Base-by-base conservation (phyloP, 2,329 filamentous ascomycete species). In the Xylariales sp. region DNA sequence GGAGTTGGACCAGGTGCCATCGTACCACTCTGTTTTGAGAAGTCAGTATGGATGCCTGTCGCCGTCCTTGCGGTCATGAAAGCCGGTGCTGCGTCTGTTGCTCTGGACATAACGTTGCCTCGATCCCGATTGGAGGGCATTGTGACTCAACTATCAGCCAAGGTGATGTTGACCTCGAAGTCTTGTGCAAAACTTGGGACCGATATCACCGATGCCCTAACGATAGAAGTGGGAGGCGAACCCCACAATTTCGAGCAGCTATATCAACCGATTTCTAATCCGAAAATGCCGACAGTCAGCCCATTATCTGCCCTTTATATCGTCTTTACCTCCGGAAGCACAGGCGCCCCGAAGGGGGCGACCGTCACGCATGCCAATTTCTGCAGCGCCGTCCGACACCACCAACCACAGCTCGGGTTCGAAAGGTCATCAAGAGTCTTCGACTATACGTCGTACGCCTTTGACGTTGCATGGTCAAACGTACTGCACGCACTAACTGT, bases 391-490 rank as follows among this genome's bases (percentile, higher is more conserved):
- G 24, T n/a, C 8, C 8, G 8, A 27, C 24, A 27, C n/a, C 24
- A 27, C 8, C 8, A 8, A 8, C 8, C 8, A n/a, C 8, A 8
- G n/a, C 24, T 27, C 24, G 8, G n/a, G 8, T 8, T 27, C 24
- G n/a, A 27, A 8, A 8, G 8, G 24, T 8, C 8, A 8, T 8
- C 24, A 8, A 27, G 24, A n/a, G 24, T 27, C 8, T 27, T 27
- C n/a, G 24, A 27, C 24, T 27, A 8, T 27, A n/a, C n/a, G 24
- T 27, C 24, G 24, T 27, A 27, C 24, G n/a, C 61, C 2, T 68
- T 66, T 25, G 65, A 69, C 44, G 60, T 57, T 22, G 60, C 57
- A 18, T 46, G 65, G 1, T 50, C 53, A 11, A 62, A 66, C 33
- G 60, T 65, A 38, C 57, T 65, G 35, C 60, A 57, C 4, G 56